Evolutionary conservation across 2,329 filamentous ascomycete genomes (phyloP).

Genomic region (Alternaria dauci): DNA sequence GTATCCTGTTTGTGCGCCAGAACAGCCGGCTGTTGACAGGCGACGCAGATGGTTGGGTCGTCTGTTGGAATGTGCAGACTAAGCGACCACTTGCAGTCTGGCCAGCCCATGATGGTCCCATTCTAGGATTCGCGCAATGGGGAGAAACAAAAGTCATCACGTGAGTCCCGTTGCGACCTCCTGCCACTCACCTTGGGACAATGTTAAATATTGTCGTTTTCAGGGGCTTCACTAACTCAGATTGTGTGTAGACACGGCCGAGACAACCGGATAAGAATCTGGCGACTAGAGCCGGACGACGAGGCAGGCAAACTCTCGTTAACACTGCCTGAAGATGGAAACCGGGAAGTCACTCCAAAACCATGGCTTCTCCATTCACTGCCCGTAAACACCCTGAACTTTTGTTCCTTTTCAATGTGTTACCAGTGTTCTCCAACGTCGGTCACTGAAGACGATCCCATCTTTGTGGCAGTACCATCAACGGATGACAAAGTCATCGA

Average conservation of each 20-base stretch:
- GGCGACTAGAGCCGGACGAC: constrained; percentile 66
- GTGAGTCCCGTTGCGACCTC: constrained; percentile 61
- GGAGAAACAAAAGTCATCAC: constrained; percentile 78
- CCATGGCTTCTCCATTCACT: constrained; percentile 86
- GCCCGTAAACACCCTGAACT: constrained; percentile 92
- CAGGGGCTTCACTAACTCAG: constrained; percentile 5
- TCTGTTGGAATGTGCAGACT: constrained; percentile 83
- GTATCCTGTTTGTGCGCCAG: constrained; percentile 72
- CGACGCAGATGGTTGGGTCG: constrained; percentile 88
- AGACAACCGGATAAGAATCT: constrained; percentile 85
- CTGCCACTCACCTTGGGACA: not conserved
- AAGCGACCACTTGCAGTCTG: constrained; percentile 86
- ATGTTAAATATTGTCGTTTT: not conserved
- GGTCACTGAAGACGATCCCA: constrained; percentile 31
- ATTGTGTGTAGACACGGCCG: constrained; percentile 76
- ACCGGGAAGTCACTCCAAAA: not conserved
- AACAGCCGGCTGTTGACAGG: constrained; percentile 84
- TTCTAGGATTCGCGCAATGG: constrained; percentile 79
- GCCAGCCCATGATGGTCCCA: constrained; percentile 80
- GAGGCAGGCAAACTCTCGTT: not conserved
- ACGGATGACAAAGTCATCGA: constrained; percentile 69
- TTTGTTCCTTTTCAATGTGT: constrained; percentile 81
- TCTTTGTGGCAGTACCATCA: constrained; percentile 79
- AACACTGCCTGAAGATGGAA: constrained; percentile 1
- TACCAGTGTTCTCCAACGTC: constrained; percentile 20